Base-by-base conservation (phyloP, 139 green algal genomes). In the Volvox reticuliferus region DNA sequence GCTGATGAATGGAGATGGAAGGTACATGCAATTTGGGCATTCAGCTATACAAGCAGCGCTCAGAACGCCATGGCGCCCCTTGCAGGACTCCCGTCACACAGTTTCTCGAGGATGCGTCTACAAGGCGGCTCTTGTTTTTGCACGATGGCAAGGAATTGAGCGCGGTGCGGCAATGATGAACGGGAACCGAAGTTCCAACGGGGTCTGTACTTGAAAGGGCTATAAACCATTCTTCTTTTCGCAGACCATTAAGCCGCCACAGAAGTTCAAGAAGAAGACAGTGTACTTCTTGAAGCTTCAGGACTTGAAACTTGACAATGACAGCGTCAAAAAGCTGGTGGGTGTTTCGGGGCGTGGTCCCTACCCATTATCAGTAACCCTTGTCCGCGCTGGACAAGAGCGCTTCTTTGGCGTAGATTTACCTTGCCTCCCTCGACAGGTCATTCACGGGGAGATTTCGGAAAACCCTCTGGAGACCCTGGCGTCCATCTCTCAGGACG, bases 231-330 rank as follows among this genome's bases (percentile, higher is more conserved):
- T 9, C 5, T 55, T 9, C 44, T 55, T 55, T 55, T 55, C 91
- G 91, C 93, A 97, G 96, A 88, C 92, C 17, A 95, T 92, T 33
- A 97, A 96, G 80, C 94, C 95, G 21, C 94, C 94, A 6, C 36
- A 61, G 2, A 98, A 98, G 82, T 96, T 97, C 85, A 97, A 96
- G 91, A 95, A 96, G 71, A 98, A 98, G 93, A 95, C 95, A 0
- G 91, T 97, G 0, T 99, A 98, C 89, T 98, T 99, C 89, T 33
- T 98, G 44, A 98, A 99, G 93, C 92, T 93, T 16, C 61, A 91
- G 17, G 71, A 91, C 19, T 89, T 76, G 19, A 94, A 94, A 61
- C 88, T 98, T 20, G 94, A 95, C 35, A 95, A 93, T 67, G 95
- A 98, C 5, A 97, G 93, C 89, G 95, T 98, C 78, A 92, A 93